These are phyloP conservation scores for Verticillium tricorpus DNA, from an alignment of 2,329 filamentous ascomycete genomes.

Conservation along the genomic window DNA sequence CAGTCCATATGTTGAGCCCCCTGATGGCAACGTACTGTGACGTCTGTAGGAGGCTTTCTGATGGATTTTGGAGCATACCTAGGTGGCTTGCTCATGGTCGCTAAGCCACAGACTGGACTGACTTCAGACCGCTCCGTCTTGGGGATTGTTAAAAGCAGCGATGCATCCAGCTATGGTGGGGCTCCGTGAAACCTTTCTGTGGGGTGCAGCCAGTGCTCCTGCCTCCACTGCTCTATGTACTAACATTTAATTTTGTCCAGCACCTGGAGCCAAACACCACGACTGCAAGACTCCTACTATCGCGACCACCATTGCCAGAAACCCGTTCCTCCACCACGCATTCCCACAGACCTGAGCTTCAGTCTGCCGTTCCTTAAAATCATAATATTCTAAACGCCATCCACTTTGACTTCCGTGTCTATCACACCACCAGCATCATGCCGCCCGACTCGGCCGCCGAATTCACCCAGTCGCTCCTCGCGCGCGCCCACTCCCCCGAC, in stretches of 20 bases:
- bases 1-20: too few species aligned
- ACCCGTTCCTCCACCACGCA: not conserved
- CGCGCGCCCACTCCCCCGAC: conserved; percentile 73
- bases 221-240: conserved; percentile 1
- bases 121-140: too few species aligned
- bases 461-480: conserved; percentile 59
- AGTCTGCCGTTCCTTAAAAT: too few species aligned
- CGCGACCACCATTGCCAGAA: not conserved
- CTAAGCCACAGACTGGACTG: too few species aligned
- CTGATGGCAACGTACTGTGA: too few species aligned
- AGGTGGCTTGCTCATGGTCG: too few species aligned
- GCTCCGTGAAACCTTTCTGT: not conserved
- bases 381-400: too few species aligned
- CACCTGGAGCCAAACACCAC: not conserved
- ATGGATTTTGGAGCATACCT: too few species aligned
- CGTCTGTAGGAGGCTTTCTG: too few species aligned
- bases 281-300: not conserved
- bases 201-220: not conserved
- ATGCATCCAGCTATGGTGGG: not conserved
- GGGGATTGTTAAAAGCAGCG: too few species aligned
- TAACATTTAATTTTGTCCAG: conserved; percentile 15
- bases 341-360: too few species aligned
- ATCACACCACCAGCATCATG: not conserved
- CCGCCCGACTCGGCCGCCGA: not conserved
- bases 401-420: too few species aligned